Percentiles rank a stretch among this genome's conserved stretches.
phyloP scores from a whole-genome alignment of 2,329 filamentous ascomycete species.

The Aureobasidium mangrovei region DNA sequence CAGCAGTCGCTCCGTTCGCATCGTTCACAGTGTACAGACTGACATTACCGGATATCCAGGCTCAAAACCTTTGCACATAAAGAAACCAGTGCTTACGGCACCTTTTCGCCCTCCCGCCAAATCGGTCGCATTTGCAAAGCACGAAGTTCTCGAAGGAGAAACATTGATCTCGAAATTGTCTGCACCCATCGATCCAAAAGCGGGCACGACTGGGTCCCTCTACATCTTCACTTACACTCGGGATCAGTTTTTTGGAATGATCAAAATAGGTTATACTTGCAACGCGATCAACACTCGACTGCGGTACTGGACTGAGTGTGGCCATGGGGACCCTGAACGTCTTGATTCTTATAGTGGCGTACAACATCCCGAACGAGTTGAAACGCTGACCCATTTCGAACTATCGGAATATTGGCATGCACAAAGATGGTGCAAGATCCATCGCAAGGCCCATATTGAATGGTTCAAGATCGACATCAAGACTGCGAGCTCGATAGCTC shows the following conservation, averaged over 20 bases:
- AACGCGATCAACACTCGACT: background rate
- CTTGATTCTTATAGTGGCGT: background rate
- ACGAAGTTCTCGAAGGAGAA: background rate
- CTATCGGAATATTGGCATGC: background rate
- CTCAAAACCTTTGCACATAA: background rate
- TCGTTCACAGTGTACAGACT: background rate
- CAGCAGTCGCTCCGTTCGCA: background rate
- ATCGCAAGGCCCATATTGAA: background rate
- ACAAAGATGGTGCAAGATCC: background rate
- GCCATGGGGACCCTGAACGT: background rate
- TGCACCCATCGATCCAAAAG: background rate
- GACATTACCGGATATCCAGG: background rate
- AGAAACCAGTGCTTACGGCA: background rate
- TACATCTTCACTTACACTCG: background rate
- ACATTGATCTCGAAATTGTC: background rate
- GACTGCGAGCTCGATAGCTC: background rate
- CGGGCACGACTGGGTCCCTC: background rate
- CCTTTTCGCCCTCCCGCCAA: background rate
- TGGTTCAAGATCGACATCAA: background rate
- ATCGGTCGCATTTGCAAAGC: background rate
- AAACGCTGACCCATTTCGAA: background rate
- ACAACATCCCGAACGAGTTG: background rate
- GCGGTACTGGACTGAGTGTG: background rate
- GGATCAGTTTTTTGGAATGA: background rate
- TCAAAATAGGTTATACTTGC: background rate